A percentile compares a stretch with the other conserved stretches of the same genome.
phyloP scores from a whole-genome alignment of 768 basidiomycete genomes.

The Termitomyces sp. region DNA sequence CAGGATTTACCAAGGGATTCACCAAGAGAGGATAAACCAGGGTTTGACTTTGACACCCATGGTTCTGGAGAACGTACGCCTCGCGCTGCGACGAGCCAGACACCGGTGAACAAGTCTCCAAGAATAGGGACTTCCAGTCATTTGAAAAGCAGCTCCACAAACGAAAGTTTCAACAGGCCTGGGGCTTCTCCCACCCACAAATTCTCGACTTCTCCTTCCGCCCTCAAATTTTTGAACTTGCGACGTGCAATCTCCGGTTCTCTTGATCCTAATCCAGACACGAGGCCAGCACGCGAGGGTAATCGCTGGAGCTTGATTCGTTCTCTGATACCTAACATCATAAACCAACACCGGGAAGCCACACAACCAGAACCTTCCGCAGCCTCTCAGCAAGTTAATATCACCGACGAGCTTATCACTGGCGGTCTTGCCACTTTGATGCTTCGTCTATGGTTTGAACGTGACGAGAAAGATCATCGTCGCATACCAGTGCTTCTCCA shows the following conservation, averaged over 20 bases:
- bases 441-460: constrained; percentile 81
- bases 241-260: constrained; percentile 35
- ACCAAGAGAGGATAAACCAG: constrained; percentile 45
- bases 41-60: constrained; percentile 28
- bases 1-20: constrained; percentile 52
- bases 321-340: constrained; percentile 60
- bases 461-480: constrained; percentile 81
- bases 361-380: constrained; percentile 43
- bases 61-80: not conserved
- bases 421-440: constrained; percentile 79
- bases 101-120: constrained; percentile 3
- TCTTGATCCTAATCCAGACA: constrained; percentile 20
- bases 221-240: not conserved
- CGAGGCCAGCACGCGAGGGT: constrained; percentile 27
- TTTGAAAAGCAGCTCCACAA: constrained; percentile 13
- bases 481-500: constrained; percentile 79
- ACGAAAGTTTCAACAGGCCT: constrained; percentile 3
- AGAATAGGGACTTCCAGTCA: not conserved
- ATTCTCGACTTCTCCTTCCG: constrained; percentile 17
- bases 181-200: constrained; percentile 7
- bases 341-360: constrained; percentile 29
- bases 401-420: constrained; percentile 79
- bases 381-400: constrained; percentile 59
- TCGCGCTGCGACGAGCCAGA: not conserved
- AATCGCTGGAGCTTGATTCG: constrained; percentile 64